Evolutionary conservation across 192 early-diverging fungal species (phyloP), one percentile per base, ranked within the genome.

Genomic region (Rhizophlyctis rosea): DNA sequence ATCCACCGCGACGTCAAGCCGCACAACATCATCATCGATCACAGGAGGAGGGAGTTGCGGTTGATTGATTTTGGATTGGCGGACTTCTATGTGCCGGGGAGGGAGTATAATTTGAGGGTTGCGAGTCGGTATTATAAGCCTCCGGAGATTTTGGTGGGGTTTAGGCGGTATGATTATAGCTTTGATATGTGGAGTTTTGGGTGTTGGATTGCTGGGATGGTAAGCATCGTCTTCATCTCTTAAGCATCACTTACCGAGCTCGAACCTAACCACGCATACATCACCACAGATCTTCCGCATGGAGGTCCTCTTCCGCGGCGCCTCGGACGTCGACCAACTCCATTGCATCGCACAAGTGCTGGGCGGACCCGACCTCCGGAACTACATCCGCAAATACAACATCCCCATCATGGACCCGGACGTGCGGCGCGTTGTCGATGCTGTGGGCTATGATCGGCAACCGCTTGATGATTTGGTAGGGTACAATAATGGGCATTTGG

Each of bases 1-100:
- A 74, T 82, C 59, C 81, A 82, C 52, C 68, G 81, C 1, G 81
- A 82, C 59, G 51, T 82, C 11, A 82, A 82, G 33, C 80, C 80
- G 1, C 73, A 79, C 34, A 82, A 82, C 65, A 66, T 82, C n/a
- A 49, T 77, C n/a, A 62, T 66, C 25, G 72, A 74, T 35, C 67
- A 59, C 39, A 30, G 47, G 28, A 28, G 29, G 33, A 5, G 64
- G n/a, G 33, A 69, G 47, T 59, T 81, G 11, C 64, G 62, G 36
- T 57, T 82, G 25, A 71, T 74, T 44, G 80, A 82, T 59, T 82
- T 62, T 61, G 80, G 80, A 1, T 68, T 78, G 1, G 75, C 75
- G 25, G 70, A 73, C n/a, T 74, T 76, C 34, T 76, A 71, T 53
- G 16, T 58, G 32, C 63, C 65, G 48, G 51, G 44, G 34, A 29